Evolutionary conservation across 1,284 basidiomycete species (phyloP).

Genomic region (Trichosporon asahii): DNA sequence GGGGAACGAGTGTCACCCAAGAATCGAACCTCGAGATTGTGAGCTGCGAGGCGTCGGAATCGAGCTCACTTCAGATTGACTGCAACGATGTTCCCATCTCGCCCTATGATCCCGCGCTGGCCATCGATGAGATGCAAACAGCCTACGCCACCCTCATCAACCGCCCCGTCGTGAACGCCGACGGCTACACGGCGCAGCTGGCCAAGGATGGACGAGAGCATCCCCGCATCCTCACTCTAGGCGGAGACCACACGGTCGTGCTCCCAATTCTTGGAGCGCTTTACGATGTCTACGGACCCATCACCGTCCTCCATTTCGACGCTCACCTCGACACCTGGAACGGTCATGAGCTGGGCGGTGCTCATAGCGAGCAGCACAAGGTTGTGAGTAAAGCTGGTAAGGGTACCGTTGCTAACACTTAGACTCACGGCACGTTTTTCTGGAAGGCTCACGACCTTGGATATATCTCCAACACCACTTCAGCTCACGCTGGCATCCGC

Average conservation of each 20-base stretch:
- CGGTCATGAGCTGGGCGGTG: conserved; percentile 26
- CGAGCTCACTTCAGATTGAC: conserved; percentile 39
- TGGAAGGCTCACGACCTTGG: conserved; percentile 53
- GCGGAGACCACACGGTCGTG: conserved; percentile 54
- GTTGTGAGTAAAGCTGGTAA: conserved; percentile 18
- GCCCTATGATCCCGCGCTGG: conserved; percentile 52
- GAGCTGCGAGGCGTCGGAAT: background rate
- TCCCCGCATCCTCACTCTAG: conserved; percentile 52
- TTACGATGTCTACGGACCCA: conserved; percentile 48
- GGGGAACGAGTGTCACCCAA: conserved; percentile 19
- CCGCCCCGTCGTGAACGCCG: conserved; percentile 16
- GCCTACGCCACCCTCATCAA: conserved; percentile 36
- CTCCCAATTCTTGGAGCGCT: conserved; percentile 53
- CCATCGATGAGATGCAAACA: conserved; percentile 51
- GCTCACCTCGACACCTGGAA: conserved; percentile 54
- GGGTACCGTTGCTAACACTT: conserved; percentile 23
- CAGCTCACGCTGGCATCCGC: conserved; percentile 56
- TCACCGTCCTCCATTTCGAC: conserved; percentile 47
- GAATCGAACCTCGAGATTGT: conserved; percentile 23
- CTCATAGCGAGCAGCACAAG: conserved; percentile 25
- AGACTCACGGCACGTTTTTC: conserved; percentile 50
- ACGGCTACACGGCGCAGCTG: conserved; percentile 17
- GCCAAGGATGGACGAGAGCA: conserved; percentile 44
- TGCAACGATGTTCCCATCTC: conserved; percentile 52
- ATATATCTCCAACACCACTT: conserved; percentile 57